These are phyloP conservation scores for Coniophora puteana DNA, from an alignment of 1,284 basidiomycete genomes.

Conservation along the genomic window DNA sequence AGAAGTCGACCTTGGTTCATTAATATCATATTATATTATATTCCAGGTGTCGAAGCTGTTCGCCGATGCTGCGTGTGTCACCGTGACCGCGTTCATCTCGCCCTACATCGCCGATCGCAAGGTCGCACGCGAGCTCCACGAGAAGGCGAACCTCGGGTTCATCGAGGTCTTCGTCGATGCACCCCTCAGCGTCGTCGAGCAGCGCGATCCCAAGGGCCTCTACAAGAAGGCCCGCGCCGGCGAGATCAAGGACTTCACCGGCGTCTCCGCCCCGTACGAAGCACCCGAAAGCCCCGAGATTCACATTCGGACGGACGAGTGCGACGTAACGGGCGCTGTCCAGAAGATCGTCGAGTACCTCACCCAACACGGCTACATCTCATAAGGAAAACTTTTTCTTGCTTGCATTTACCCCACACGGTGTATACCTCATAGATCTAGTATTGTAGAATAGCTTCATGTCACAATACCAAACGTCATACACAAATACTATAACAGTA, in stretches of 20 bases:
- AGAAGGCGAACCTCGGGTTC: slow-evolving; percentile 72
- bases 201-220: slow-evolving; percentile 94
- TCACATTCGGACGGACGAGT: slow-evolving; percentile 88
- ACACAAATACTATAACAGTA: too few species aligned
- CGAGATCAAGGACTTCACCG: slow-evolving; percentile 98
- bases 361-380: slow-evolving; percentile 54
- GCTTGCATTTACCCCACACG: too few species aligned
- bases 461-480: too few species aligned
- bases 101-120: slow-evolving; percentile 91
- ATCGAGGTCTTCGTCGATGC: slow-evolving; percentile 96
- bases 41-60: slow-evolving; percentile 90
- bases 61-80: slow-evolving; percentile 81
- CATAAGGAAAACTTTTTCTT: too few species aligned
- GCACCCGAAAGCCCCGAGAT: slow-evolving; percentile 85
- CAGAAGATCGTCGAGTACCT: slow-evolving; percentile 84
- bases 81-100: slow-evolving; percentile 97
- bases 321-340: slow-evolving; percentile 79
- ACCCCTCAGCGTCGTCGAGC: slow-evolving; percentile 84
- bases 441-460: too few species aligned
- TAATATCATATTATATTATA: slow-evolving; percentile 8
- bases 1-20: slow-evolving; percentile 1
- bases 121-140: slow-evolving; percentile 83
- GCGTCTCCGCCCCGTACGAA: slow-evolving; percentile 97
- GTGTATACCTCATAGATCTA: too few species aligned
- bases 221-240: slow-evolving; percentile 97